Evolutionary conservation across 2,329 filamentous ascomycete genomes (phyloP).

Genomic region (Xylaria sp.): DNA sequence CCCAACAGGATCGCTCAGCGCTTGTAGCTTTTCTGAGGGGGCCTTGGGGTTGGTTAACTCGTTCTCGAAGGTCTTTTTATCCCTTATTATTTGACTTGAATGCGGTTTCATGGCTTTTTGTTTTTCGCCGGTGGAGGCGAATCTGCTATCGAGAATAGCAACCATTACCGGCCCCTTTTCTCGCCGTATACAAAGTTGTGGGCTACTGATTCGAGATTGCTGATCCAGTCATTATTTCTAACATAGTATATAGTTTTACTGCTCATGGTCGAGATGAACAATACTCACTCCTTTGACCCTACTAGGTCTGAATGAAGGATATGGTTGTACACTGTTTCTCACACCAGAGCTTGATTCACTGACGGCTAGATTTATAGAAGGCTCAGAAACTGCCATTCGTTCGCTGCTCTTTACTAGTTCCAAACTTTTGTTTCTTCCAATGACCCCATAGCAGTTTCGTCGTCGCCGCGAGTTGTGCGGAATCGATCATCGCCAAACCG

Average conservation of each 20-base stretch:
- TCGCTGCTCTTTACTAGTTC: not conserved
- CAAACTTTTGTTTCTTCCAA: not conserved
- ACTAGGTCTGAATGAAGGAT: not conserved
- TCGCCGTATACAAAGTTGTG: constrained; percentile 18
- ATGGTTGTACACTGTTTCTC: not conserved
- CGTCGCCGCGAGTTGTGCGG: not conserved
- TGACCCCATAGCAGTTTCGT: not conserved
- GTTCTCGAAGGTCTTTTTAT: constrained; percentile 6
- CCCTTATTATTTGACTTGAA: constrained; percentile 11
- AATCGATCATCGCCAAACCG: not conserved
- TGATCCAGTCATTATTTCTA: constrained; percentile 17
- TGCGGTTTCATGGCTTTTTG: constrained; percentile 10
- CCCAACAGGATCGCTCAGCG: constrained; percentile 9
- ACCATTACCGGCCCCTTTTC: constrained; percentile 5
- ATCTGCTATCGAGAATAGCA: constrained; percentile 26
- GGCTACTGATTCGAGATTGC: constrained; percentile 3
- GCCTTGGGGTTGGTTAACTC: not conserved
- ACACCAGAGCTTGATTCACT: not conserved
- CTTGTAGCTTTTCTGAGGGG: not conserved
- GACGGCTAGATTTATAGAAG: not conserved
- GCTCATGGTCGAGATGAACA: not conserved
- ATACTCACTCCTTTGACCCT: constrained; percentile 13
- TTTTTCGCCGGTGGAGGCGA: constrained; percentile 2
- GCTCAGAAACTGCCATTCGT: not conserved
- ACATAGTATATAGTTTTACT: not conserved